Conservation (phyloP, 495 filamentous ascomycete species). For the Hypoxylon crocopeplum region DNA sequence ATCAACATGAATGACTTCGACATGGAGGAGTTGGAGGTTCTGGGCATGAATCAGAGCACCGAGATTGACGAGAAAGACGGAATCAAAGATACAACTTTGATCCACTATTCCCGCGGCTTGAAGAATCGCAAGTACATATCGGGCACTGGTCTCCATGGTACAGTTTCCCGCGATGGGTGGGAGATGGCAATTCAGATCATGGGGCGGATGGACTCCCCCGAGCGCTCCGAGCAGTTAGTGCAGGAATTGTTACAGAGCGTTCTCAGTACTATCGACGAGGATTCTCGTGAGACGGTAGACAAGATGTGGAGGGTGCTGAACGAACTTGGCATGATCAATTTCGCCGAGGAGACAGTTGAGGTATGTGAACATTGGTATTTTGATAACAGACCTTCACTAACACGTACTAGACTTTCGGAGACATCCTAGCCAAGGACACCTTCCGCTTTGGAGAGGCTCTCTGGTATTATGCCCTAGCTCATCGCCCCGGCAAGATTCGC, state of each 20-base stretch:
- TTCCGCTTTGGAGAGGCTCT: slow-evolving; percentile 81
- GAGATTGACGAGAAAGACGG: slow-evolving; percentile 55
- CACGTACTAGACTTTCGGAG: slow-evolving; percentile 73
- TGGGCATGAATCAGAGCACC: slow-evolving; percentile 54
- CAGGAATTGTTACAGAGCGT: slow-evolving; percentile 60
- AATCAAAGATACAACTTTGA: slow-evolving; percentile 73
- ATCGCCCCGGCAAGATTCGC: slow-evolving; percentile 74
- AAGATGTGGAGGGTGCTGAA: slow-evolving; percentile 74
- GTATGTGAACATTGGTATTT: slow-evolving; percentile 56
- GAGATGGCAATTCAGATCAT: slow-evolving; percentile 81
- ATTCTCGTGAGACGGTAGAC: slow-evolving; percentile 72
- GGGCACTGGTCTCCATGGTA: slow-evolving; percentile 37
- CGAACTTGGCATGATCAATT: slow-evolving; percentile 70
- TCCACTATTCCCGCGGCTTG: slow-evolving; percentile 72
- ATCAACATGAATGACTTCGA: slow-evolving; percentile 55
- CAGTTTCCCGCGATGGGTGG: slow-evolving; percentile 72
- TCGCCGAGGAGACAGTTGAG: slow-evolving; percentile 76
- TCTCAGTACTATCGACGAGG: slow-evolving; percentile 66
- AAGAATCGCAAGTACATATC: slow-evolving; percentile 50
- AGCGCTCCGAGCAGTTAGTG: slow-evolving; percentile 70
- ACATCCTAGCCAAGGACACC: slow-evolving; percentile 67
- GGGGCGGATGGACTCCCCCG: slow-evolving; percentile 71
- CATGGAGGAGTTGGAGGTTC: slow-evolving; percentile 61
- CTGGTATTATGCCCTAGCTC: slow-evolving; percentile 84
- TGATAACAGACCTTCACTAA: slow-evolving; percentile 34